phyloP scores from a whole-genome alignment of 2,329 filamentous ascomycete species.

The Aspergillus terreus region DNA sequence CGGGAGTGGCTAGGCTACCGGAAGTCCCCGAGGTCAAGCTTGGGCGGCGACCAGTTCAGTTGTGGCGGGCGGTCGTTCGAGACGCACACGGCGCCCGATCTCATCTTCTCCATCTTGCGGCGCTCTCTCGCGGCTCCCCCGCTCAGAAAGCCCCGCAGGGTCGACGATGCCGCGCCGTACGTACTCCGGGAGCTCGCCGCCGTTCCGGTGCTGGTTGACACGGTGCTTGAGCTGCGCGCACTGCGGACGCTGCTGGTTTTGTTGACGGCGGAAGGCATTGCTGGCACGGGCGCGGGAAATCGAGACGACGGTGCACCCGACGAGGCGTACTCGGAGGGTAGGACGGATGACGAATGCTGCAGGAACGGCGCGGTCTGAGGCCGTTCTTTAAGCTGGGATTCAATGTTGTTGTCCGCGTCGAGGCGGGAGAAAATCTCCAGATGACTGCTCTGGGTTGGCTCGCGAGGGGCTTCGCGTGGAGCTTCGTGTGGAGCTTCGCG shows the following conservation, averaged over 20 bases:
- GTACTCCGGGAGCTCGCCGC: constrained; percentile 29
- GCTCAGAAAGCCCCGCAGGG: constrained; percentile 33
- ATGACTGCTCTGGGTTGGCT: constrained; percentile 9
- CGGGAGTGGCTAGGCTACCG: constrained; percentile 12
- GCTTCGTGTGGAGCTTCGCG: background rate
- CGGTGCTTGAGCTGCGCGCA: constrained; percentile 33
- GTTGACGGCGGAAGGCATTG: constrained; percentile 21
- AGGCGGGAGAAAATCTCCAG: constrained; percentile 19
- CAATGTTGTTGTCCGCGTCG: constrained; percentile 15
- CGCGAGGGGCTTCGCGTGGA: background rate
- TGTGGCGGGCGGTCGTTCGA: constrained; percentile 30
- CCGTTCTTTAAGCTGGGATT: constrained; percentile 16
- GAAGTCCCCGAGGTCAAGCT: constrained; percentile 31
- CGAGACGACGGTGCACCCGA: constrained; percentile 20
- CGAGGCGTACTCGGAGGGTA: constrained; percentile 21
- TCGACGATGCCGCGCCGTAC: constrained; percentile 34
- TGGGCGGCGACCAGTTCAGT: constrained; percentile 36
- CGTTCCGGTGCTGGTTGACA: constrained; percentile 31
- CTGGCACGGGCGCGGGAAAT: constrained; percentile 30
- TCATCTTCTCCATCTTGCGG: constrained; percentile 25
- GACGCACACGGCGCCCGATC: constrained; percentile 25
- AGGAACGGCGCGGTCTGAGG: constrained; percentile 25
- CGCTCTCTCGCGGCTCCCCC: constrained; percentile 27
- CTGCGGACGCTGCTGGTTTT: constrained; percentile 35
- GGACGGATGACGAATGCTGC: constrained; percentile 12